Conservation (phyloP, 805 yeast genomes). For the Metschnikowia proteae region DNA sequence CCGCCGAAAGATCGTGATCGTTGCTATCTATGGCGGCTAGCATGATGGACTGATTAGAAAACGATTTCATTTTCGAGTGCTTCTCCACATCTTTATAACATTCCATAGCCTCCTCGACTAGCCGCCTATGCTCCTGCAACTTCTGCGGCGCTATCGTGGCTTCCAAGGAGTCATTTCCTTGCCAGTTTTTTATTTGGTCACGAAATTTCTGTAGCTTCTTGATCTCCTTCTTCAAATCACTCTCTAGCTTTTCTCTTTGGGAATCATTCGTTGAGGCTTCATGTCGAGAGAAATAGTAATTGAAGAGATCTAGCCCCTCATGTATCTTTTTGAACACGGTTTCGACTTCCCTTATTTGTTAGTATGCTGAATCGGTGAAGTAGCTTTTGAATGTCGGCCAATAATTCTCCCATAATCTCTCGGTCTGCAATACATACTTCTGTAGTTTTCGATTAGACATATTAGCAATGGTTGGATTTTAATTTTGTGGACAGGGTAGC, state of each 20-base stretch:
- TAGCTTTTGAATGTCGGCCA: neutral
- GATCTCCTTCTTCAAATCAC: constrained; percentile 43
- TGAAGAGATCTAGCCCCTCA: constrained; percentile 44
- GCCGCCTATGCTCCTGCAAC: constrained; percentile 34
- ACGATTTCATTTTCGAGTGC: constrained; percentile 41
- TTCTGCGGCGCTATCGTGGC: constrained; percentile 21
- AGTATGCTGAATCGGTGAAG: constrained; percentile 7
- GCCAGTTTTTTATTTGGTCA: constrained; percentile 46
- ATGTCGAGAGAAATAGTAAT: constrained; percentile 42
- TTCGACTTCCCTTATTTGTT: constrained; percentile 34
- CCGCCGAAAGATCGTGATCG: constrained; percentile 27
- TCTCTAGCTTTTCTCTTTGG: constrained; percentile 41
- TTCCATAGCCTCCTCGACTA: constrained; percentile 46
- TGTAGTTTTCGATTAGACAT: constrained; percentile 23
- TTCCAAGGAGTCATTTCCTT: constrained; percentile 26
- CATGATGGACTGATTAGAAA: constrained; percentile 44
- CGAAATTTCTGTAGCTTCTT: constrained; percentile 44
- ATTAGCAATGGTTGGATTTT: constrained; percentile 3
- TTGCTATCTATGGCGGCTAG: constrained; percentile 31
- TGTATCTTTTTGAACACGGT: constrained; percentile 42
- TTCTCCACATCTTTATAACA: constrained; percentile 43
- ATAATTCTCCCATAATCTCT: neutral
- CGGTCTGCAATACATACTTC: constrained; percentile 15
- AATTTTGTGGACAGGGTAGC: constrained; percentile 13
- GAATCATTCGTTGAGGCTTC: constrained; percentile 38